Evolutionary conservation across 192 early-diverging fungal species (phyloP).

Genomic region (Cetraspora pellucida): DNA sequence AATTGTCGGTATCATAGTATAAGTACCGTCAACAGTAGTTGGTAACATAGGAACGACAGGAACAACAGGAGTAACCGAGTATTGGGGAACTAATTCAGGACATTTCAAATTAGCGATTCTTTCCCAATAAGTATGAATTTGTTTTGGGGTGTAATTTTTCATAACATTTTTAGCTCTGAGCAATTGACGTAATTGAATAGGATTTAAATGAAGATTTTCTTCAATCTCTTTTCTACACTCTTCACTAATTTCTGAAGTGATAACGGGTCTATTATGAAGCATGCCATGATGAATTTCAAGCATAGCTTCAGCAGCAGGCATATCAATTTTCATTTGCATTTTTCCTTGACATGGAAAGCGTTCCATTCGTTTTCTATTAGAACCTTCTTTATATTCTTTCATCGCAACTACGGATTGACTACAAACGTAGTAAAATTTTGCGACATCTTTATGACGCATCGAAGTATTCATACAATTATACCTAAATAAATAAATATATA

Average conservation of each 20-base stretch:
- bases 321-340: conserved; percentile 35
- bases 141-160: conserved; percentile 31
- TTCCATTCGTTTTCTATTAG: conserved; percentile 36
- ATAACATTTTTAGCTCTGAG: conserved; percentile 23
- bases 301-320: conserved; percentile 32
- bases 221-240: conserved; percentile 32
- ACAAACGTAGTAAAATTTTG: conserved; percentile 35
- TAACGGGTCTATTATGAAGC: conserved; percentile 18
- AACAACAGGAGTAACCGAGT: not conserved
- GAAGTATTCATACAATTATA: conserved; percentile 36
- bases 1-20: conserved; percentile 4
- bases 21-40: not conserved
- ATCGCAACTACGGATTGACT: conserved; percentile 28
- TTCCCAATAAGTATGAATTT: conserved; percentile 34
- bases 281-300: conserved; percentile 31
- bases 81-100: not conserved
- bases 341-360: conserved; percentile 35
- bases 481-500: not conserved
- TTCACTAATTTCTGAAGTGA: conserved; percentile 25
- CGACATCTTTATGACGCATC: conserved; percentile 34
- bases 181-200: conserved; percentile 21
- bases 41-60: not conserved
- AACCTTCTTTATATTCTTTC: conserved; percentile 35
- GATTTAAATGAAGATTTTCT: conserved; percentile 16
- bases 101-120: not conserved